Evolutionary conservation across 345 rosid species (phyloP).

Genomic region (Euphorbia pulcherrima): DNA sequence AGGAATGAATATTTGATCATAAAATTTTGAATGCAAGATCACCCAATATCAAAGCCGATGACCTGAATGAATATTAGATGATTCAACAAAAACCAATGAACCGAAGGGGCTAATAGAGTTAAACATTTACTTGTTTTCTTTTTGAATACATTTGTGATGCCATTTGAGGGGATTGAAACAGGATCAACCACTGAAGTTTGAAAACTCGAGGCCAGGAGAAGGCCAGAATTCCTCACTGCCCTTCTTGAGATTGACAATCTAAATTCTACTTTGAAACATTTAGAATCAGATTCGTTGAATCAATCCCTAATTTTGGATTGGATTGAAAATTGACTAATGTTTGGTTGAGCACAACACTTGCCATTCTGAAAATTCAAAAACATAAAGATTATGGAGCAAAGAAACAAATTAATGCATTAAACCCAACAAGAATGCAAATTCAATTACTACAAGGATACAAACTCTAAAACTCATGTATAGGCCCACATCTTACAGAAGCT

Average conservation of each 20-base stretch:
- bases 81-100: slow-evolving; percentile 9
- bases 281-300: slow-evolving; percentile 28
- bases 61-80: no score
- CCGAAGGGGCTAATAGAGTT: not conserved
- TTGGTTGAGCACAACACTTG: no score
- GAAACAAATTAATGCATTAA: no score
- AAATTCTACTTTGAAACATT: slow-evolving; percentile 32
- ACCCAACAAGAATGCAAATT: no score
- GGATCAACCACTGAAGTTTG: slow-evolving; percentile 51
- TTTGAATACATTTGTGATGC: slow-evolving; percentile 30
- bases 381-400: no score
- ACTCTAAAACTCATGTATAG: no score
- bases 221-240: slow-evolving; percentile 28
- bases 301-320: slow-evolving; percentile 27
- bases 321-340: no score
- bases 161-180: slow-evolving; percentile 49
- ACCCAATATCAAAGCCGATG: slow-evolving; percentile 65
- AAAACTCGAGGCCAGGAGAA: slow-evolving; percentile 50
- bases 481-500: no score
- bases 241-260: slow-evolving; percentile 27
- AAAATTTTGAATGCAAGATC: no score
- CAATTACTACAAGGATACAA: no score
- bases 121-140: slow-evolving; percentile 61
- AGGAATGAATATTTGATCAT: no score
- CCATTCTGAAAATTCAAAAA: no score